A percentile compares a stretch with the other conserved stretches of the same genome.
Conservation (phyloP, 306 rosid species). For the Sicyos baderoa region DNA sequence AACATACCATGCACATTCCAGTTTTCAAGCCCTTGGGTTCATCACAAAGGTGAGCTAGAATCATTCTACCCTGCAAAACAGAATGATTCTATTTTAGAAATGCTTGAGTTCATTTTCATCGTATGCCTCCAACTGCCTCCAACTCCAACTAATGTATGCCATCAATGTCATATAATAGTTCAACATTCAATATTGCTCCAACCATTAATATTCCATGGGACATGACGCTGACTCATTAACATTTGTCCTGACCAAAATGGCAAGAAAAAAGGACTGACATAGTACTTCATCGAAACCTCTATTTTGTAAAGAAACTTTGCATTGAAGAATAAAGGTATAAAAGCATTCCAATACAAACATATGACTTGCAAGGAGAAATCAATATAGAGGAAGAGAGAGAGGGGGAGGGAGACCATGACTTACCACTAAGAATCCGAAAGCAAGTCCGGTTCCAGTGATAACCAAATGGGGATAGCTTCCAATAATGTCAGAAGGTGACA, state of each 20-base stretch:
- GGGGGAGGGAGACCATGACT: too few species aligned
- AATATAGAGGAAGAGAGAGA: too few species aligned
- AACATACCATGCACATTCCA: constrained; percentile 96
- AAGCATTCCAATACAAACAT: too few species aligned
- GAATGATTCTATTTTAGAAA: background rate
- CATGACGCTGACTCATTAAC: background rate
- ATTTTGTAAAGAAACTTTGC: background rate
- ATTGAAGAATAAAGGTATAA: background rate
- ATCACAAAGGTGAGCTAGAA: constrained; percentile 91
- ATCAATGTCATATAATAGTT: background rate
- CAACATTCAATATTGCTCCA: background rate
- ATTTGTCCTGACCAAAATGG: background rate
- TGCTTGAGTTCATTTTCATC: background rate
- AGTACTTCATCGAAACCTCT: background rate
- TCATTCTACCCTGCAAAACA: constrained; percentile 85
- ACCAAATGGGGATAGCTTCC: constrained; percentile 70
- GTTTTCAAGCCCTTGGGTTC: constrained; percentile 98
- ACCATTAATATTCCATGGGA: background rate
- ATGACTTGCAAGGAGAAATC: too few species aligned
- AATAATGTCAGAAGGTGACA: constrained; percentile 74
- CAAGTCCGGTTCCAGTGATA: constrained; percentile 75
- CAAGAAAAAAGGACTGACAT: background rate
- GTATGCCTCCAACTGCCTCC: background rate
- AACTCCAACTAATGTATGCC: background rate
- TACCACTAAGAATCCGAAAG: constrained; percentile 92